These are phyloP conservation scores for Cadophora sp. DNA, from an alignment of 2,329 filamentous ascomycete species.

Conservation along the genomic window DNA sequence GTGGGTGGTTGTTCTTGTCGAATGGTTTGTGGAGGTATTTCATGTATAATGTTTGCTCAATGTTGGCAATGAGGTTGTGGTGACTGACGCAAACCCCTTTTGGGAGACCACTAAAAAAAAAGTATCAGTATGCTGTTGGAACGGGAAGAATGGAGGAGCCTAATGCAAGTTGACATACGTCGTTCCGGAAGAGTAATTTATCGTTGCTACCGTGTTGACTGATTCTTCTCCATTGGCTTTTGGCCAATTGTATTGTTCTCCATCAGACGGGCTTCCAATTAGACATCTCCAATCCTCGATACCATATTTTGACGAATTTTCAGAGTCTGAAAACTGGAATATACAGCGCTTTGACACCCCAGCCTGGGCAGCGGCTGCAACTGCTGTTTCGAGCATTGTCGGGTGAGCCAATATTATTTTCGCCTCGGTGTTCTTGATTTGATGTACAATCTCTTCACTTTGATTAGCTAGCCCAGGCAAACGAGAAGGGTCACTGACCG, in stretches of 20 bases:
- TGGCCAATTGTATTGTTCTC: slow-evolving; percentile 59
- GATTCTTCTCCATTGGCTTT: slow-evolving; percentile 50
- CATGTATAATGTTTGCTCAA: slow-evolving; percentile 56
- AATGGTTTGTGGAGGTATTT: slow-evolving; percentile 49
- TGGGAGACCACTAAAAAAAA: slow-evolving; percentile 55
- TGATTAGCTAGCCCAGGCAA: background rate
- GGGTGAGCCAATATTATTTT: slow-evolving; percentile 58
- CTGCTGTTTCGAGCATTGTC: slow-evolving; percentile 49
- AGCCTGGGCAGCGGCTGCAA: slow-evolving; percentile 51
- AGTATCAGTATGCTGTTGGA: background rate
- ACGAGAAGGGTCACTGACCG: slow-evolving; percentile 44
- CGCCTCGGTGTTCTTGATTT: slow-evolving; percentile 57
- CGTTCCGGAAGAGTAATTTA: slow-evolving; percentile 67
- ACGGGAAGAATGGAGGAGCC: background rate
- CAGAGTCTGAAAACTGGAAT: slow-evolving; percentile 55
- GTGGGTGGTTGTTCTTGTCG: slow-evolving; percentile 41
- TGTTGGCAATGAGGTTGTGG: slow-evolving; percentile 37
- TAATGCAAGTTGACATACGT: background rate
- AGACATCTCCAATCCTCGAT: slow-evolving; percentile 70
- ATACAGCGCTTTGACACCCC: slow-evolving; percentile 50
- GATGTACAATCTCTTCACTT: slow-evolving; percentile 54
- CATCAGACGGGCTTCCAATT: slow-evolving; percentile 50
- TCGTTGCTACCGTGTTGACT: slow-evolving; percentile 61
- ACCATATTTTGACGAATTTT: slow-evolving; percentile 43
- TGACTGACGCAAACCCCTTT: slow-evolving; percentile 74